These are phyloP conservation scores for Waltiozyma sp. DNA, from an alignment of 1,139 yeast species.

Conservation along the genomic window DNA sequence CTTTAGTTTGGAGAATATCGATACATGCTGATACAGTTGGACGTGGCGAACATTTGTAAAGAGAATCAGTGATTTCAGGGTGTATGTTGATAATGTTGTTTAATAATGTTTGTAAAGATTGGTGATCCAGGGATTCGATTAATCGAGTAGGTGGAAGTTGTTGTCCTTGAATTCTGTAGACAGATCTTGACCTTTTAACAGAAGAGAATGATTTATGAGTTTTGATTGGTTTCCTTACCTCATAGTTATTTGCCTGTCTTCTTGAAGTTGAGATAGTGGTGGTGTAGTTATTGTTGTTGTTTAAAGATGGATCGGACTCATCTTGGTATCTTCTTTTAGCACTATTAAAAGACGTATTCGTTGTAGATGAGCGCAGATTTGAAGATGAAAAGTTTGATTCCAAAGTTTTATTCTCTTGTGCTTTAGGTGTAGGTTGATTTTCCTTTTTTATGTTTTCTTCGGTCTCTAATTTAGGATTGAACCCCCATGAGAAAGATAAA, in stretches of 20 bases:
- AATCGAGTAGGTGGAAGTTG: conserved; percentile 48
- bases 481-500: conserved; percentile 8
- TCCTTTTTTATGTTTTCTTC: not conserved
- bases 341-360: not conserved
- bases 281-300: conserved; percentile 6
- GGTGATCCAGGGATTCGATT: conserved; percentile 55
- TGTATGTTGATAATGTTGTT: conserved; percentile 41
- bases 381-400: not conserved
- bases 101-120: conserved; percentile 42
- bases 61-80: conserved; percentile 50
- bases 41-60: conserved; percentile 44
- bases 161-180: conserved; percentile 19
- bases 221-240: conserved; percentile 1
- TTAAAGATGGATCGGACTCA: no score
- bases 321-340: conserved; percentile 12
- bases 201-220: conserved; percentile 5
- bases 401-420: not conserved
- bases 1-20: conserved; percentile 36
- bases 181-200: conserved; percentile 4
- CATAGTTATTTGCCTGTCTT: conserved; percentile 1
- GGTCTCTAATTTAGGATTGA: conserved; percentile 6
- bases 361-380: not conserved
- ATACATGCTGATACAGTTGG: conserved; percentile 46
- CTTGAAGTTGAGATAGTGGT: conserved; percentile 5
- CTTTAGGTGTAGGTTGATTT: not conserved